Evolutionary conservation across 306 rosid species (phyloP).

Genomic region (Prunus mira): DNA sequence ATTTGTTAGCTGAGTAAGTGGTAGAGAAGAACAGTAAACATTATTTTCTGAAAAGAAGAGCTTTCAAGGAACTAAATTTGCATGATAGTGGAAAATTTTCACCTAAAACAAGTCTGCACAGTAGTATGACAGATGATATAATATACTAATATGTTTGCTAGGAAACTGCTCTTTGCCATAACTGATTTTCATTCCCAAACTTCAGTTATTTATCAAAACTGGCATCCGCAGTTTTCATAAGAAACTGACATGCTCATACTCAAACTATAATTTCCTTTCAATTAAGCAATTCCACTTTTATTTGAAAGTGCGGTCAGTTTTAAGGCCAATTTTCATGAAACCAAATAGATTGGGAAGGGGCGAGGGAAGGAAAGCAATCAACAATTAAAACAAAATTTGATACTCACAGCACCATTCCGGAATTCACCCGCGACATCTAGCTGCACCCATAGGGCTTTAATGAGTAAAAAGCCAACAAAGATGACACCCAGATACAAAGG

Average conservation of each 20-base stretch:
- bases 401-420: constrained; percentile 80
- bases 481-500: constrained; percentile 74
- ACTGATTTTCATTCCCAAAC: not conserved
- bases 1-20: not conserved
- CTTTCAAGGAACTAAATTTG: not conserved
- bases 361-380: not conserved
- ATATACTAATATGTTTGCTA: not conserved
- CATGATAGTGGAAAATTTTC: no score
- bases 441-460: constrained; percentile 92
- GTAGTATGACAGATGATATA: not conserved
- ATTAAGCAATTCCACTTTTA: not conserved
- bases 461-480: constrained; percentile 67
- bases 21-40: not conserved
- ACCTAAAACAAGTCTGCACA: not conserved
- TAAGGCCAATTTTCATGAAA: not conserved
- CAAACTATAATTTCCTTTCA: not conserved
- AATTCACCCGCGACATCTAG: constrained; percentile 73
- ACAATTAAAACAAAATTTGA: constrained; percentile 12
- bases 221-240: not conserved
- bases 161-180: not conserved
- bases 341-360: constrained; percentile 4
- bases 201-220: not conserved
- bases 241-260: no score
- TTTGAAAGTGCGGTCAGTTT: not conserved
- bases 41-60: not conserved